Conservation (phyloP, 495 filamentous ascomycete species). For the Podospora pseudocomata region DNA sequence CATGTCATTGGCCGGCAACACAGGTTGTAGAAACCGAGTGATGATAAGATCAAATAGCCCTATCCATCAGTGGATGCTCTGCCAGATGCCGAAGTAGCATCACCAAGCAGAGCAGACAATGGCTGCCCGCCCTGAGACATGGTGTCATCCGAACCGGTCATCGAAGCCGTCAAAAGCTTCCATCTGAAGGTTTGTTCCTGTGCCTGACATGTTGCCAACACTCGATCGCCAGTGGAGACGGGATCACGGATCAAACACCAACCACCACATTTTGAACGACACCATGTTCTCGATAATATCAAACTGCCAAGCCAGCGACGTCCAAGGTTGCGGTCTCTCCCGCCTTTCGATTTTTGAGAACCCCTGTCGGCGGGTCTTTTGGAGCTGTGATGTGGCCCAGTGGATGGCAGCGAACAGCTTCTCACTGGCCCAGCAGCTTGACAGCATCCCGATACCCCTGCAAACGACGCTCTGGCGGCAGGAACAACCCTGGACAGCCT, state of each 20-base stretch:
- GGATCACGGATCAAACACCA: not conserved
- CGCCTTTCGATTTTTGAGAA: slow-evolving; percentile 20
- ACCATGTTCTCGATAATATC: not conserved
- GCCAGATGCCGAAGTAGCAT: not conserved
- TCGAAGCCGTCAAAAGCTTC: not conserved
- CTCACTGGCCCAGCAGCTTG: slow-evolving; percentile 4
- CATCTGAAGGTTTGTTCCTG: not conserved
- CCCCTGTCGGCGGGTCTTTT: slow-evolving; percentile 2
- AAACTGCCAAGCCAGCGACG: not conserved
- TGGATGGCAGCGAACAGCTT: not conserved
- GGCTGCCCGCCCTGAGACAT: not conserved
- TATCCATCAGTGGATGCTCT: too few species aligned
- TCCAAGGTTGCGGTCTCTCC: slow-evolving; percentile 14
- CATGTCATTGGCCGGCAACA: not conserved
- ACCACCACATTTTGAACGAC: not conserved
- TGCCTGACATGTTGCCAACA: not conserved
- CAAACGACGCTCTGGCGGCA: slow-evolving; percentile 1
- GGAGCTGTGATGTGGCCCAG: slow-evolving; percentile 8
- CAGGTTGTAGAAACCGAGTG: not conserved
- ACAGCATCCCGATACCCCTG: slow-evolving; percentile 8
- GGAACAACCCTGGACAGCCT: not conserved
- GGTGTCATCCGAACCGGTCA: not conserved
- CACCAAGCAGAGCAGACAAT: not conserved
- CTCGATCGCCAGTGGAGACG: not conserved
- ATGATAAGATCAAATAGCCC: not conserved